These are phyloP conservation scores for Kwoniella mangroviensis DNA, from an alignment of 768 basidiomycete species.

Conservation along the genomic window DNA sequence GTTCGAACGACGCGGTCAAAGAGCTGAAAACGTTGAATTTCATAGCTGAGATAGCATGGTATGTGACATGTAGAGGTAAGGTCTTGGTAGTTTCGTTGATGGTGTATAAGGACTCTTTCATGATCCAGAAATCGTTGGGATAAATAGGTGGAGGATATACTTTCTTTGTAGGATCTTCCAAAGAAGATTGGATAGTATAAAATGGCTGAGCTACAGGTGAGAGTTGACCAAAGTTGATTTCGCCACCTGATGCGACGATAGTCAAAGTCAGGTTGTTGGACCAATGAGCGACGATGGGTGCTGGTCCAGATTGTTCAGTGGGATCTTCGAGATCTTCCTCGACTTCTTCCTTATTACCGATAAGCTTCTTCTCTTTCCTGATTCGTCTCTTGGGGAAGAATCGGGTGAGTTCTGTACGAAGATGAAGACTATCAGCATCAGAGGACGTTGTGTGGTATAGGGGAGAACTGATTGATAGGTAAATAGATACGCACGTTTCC, in stretches of 20 bases:
- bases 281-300: conserved; percentile 78
- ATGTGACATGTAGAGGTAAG: conserved; percentile 78
- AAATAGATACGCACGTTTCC: conserved; percentile 51
- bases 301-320: conserved; percentile 19
- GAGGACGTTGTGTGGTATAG: not conserved
- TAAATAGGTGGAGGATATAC: conserved; percentile 84
- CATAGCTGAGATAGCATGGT: conserved; percentile 73
- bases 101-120: conserved; percentile 75
- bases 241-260: conserved; percentile 72
- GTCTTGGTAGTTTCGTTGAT: conserved; percentile 80
- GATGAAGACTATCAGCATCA: not conserved
- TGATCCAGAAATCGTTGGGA: conserved; percentile 93
- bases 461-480: not conserved
- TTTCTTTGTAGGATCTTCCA: conserved; percentile 67
- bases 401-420: conserved; percentile 74
- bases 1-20: conserved; percentile 83
- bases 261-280: conserved; percentile 83
- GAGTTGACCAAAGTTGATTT: conserved; percentile 58
- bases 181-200: conserved; percentile 68
- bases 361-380: conserved; percentile 81
- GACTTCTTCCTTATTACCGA: conserved; percentile 60
- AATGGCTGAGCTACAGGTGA: conserved; percentile 60
- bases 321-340: conserved; percentile 52
- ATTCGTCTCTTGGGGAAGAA: conserved; percentile 73
- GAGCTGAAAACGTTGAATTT: conserved; percentile 80